Percentiles rank a stretch among this genome's conserved stretches.
Conservation (phyloP, 75 land plant genomes). For the Cupressus sempervirens region DNA sequence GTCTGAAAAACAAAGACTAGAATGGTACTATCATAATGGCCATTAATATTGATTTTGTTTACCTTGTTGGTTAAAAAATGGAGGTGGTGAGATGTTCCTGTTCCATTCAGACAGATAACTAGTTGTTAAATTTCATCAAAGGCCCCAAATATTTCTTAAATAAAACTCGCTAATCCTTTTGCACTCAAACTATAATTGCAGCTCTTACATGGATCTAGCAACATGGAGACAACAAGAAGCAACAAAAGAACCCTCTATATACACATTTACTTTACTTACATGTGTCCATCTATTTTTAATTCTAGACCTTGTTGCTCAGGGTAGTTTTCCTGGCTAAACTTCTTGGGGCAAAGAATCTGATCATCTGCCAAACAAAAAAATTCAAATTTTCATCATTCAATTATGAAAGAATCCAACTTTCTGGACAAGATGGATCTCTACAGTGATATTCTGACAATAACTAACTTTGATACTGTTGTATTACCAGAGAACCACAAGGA, state of each 20-base stretch:
- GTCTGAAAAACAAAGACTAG: neutral
- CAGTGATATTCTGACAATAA: neutral
- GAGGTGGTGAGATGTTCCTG: neutral
- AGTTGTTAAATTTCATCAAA: neutral
- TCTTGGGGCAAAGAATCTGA: slow-evolving; percentile 2
- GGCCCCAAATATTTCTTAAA: neutral
- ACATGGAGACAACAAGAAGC: neutral
- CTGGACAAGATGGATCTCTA: neutral
- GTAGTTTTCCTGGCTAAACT: neutral
- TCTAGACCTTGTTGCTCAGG: neutral
- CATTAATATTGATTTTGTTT: neutral
- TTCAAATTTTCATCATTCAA: neutral
- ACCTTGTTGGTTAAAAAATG: slow-evolving; percentile 2
- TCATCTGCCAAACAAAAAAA: neutral
- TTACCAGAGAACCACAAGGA: slow-evolving; percentile 10
- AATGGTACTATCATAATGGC: neutral
- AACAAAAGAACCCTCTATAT: neutral
- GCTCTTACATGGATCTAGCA: neutral
- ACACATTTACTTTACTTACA: neutral
- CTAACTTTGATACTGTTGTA: neutral
- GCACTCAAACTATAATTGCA: neutral
- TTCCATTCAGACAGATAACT: neutral
- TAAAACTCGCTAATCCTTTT: neutral
- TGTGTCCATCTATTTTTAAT: neutral
- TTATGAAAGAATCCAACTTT: neutral